phyloP scores from a whole-genome alignment of 192 early-diverging fungal genomes.

The Coemansia sp. region DNA sequence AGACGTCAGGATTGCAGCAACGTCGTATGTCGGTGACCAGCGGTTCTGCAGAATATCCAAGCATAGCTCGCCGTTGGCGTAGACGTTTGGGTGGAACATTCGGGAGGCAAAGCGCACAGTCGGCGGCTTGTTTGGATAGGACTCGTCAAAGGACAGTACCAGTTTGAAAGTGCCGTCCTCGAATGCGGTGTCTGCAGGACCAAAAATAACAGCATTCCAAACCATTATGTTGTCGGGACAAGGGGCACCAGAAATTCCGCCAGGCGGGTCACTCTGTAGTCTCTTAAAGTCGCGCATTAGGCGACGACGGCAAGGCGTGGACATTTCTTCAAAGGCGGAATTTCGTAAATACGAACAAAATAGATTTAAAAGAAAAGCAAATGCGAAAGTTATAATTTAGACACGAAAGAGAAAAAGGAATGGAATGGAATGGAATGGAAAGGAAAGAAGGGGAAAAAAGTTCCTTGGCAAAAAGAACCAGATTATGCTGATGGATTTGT shows the following conservation, averaged over 20 bases:
- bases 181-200: slow-evolving; percentile 93
- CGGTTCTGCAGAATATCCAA: slow-evolving; percentile 97
- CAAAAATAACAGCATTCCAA: slow-evolving; percentile 99
- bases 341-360: not conserved
- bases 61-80: slow-evolving; percentile 96
- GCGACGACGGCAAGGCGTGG: slow-evolving; percentile 89
- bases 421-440: not conserved
- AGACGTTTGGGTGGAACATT: slow-evolving; percentile 99
- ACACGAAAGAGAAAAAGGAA: not conserved
- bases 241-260: slow-evolving; percentile 85
- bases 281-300: slow-evolving; percentile 99
- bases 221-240: slow-evolving; percentile 96
- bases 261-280: slow-evolving; percentile 91
- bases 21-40: slow-evolving; percentile 97
- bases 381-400: not conserved
- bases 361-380: no score
- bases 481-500: no score
- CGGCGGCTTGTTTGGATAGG: slow-evolving; percentile 98
- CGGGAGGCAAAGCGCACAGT: slow-evolving; percentile 89
- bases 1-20: slow-evolving; percentile 89
- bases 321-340: slow-evolving; percentile 61
- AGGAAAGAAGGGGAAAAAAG: not conserved
- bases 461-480: not conserved
- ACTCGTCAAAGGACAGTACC: slow-evolving; percentile 92
- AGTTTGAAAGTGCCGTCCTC: slow-evolving; percentile 98